Conservation (phyloP, 2,329 filamentous ascomycete genomes). For the Coniella vitis region DNA sequence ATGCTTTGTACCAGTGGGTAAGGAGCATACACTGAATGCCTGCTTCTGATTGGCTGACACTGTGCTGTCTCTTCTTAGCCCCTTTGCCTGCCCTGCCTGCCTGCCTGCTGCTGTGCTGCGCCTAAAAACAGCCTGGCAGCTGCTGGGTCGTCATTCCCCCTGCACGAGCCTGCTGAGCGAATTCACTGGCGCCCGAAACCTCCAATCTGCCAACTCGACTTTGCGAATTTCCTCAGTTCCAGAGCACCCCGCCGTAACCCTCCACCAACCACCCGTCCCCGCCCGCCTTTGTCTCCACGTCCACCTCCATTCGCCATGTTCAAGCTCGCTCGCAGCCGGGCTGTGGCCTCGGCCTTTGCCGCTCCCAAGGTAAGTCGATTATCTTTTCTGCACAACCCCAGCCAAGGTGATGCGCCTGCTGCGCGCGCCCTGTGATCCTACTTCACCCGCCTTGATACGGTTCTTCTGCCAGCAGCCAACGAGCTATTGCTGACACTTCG, state of each 20-base stretch:
- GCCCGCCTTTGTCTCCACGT: not conserved
- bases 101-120: no score
- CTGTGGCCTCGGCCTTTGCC: conserved; percentile 72
- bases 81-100: no score
- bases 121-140: conserved; percentile 11
- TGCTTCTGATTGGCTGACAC: no score
- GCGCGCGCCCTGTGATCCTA: not conserved
- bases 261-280: not conserved
- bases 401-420: not conserved
- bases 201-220: not conserved
- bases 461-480: no score
- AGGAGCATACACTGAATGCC: no score
- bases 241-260: conserved; percentile 6
- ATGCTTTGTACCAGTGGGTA: no score
- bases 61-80: not conserved
- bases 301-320: conserved; percentile 56
- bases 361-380: conserved; percentile 60
- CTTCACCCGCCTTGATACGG: not conserved
- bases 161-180: conserved; percentile 6
- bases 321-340: conserved; percentile 76
- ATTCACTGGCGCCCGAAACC: conserved; percentile 1
- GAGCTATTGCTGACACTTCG: not conserved
- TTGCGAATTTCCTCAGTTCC: conserved; percentile 10
- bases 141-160: conserved; percentile 11
- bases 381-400: conserved; percentile 3